These are phyloP conservation scores for Rhytidhysteron rufulum DNA, from an alignment of 2,329 filamentous ascomycete genomes.

Conservation along the genomic window DNA sequence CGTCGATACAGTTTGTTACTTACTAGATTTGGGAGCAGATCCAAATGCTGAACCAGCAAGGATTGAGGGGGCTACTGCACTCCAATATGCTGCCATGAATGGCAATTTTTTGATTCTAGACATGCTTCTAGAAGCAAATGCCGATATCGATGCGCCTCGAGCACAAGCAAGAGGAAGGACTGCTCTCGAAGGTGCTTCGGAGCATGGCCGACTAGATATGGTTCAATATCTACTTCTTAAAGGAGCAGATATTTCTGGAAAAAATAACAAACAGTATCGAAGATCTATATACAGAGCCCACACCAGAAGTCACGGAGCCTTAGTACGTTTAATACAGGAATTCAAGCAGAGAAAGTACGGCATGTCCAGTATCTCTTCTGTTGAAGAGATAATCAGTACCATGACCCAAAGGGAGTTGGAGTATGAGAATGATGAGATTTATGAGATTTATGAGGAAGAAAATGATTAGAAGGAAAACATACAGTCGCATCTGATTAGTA, in stretches of 20 bases:
- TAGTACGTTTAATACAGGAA: too few species aligned
- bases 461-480: too few species aligned
- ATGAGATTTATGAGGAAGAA: too few species aligned
- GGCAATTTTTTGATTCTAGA: conserved; percentile 1
- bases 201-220: conserved; percentile 25
- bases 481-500: too few species aligned
- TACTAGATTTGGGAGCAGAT: neutral
- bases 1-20: neutral
- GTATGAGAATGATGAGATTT: too few species aligned
- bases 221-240: conserved; percentile 23
- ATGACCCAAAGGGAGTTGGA: too few species aligned
- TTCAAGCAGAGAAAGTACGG: too few species aligned
- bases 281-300: conserved; percentile 1
- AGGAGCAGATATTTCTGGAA: conserved; percentile 7
- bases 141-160: conserved; percentile 17
- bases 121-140: conserved; percentile 16
- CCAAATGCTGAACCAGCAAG: neutral
- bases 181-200: conserved; percentile 29
- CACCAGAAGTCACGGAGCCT: neutral
- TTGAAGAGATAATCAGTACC: too few species aligned
- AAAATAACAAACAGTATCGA: neutral
- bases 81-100: conserved; percentile 2
- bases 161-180: conserved; percentile 16
- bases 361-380: too few species aligned
- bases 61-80: neutral